These are phyloP conservation scores for Mycena polygramma DNA, from an alignment of 768 basidiomycete genomes.

Conservation along the genomic window DNA sequence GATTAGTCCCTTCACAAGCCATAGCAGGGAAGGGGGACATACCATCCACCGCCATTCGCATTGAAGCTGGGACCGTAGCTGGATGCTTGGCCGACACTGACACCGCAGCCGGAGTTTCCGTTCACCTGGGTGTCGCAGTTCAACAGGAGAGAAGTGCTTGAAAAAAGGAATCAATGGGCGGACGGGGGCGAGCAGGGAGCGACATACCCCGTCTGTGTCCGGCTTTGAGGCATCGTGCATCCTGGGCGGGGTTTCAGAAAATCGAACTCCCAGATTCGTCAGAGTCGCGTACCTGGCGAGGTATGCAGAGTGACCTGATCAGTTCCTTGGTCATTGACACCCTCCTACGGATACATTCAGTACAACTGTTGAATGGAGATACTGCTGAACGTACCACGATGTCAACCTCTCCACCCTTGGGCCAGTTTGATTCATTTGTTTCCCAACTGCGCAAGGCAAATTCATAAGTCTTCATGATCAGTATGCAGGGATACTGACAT, in stretches of 20 bases:
- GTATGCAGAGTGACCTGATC: constrained; percentile 61
- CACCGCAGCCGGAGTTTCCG: constrained; percentile 48
- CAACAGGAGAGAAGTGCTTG: constrained; percentile 46
- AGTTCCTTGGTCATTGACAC: constrained; percentile 61
- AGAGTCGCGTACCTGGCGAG: constrained; percentile 47
- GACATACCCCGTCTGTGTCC: constrained; percentile 58
- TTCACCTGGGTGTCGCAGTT: constrained; percentile 43
- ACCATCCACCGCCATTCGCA: background rate
- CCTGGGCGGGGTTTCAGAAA: constrained; percentile 40
- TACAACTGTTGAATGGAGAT: too few relatives aligned
- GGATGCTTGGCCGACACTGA: background rate
- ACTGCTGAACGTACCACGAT: constrained; percentile 42
- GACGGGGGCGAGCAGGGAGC: too few relatives aligned
- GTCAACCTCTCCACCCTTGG: constrained; percentile 56
- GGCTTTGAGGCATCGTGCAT: constrained; percentile 59
- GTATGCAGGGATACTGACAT: constrained; percentile 43
- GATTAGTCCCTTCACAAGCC: background rate
- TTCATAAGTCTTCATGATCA: background rate
- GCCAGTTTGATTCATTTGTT: constrained; percentile 64
- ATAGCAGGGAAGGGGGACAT: background rate
- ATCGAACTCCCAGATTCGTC: background rate
- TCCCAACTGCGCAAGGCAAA: constrained; percentile 54
- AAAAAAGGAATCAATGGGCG: background rate
- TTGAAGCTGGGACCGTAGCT: background rate
- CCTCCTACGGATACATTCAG: constrained; percentile 45